phyloP scores from a whole-genome alignment of 1,139 yeast genomes.

The Geotrichum macrosporum region DNA sequence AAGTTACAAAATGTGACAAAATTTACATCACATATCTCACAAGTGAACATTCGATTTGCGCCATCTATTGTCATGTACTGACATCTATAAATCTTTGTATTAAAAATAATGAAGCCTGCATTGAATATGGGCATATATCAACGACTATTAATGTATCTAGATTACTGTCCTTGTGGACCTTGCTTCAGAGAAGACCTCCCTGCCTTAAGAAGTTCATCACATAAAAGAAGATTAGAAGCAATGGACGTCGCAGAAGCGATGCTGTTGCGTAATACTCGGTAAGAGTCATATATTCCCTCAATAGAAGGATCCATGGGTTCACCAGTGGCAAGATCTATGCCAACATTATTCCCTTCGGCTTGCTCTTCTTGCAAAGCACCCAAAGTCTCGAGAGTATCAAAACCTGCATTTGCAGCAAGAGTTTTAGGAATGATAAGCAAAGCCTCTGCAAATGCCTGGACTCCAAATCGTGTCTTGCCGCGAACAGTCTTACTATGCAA shows the following conservation, averaged over 20 bases:
- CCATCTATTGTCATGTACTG: too few relatives aligned
- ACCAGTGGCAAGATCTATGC: constrained; percentile 85
- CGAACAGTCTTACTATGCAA: constrained; percentile 55
- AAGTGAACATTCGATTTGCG: too few relatives aligned
- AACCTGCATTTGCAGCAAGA: constrained; percentile 86
- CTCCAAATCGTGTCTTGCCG: constrained; percentile 87
- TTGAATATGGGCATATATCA: too few relatives aligned
- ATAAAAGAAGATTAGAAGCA: constrained; percentile 82
- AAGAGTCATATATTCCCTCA: constrained; percentile 96
- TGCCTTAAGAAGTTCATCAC: constrained; percentile 95
- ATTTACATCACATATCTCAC: too few relatives aligned
- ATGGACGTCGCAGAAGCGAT: constrained; percentile 90
- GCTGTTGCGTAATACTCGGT: constrained; percentile 88
- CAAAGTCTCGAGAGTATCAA: constrained; percentile 85
- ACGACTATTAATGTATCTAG: too few relatives aligned
- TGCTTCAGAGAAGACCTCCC: constrained; percentile 91
- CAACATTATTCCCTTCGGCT: constrained; percentile 76
- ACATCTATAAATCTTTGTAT: too few relatives aligned
- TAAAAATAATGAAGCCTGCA: too few relatives aligned
- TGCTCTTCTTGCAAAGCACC: constrained; percentile 89
- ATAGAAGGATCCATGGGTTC: constrained; percentile 94
- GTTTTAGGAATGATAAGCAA: constrained; percentile 89
- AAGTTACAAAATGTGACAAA: too few relatives aligned
- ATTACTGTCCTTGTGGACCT: constrained; percentile 29
- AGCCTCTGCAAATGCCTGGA: constrained; percentile 91